Evolutionary conservation across 345 rosid species (phyloP), one percentile per base, ranked within the genome.

Genomic region (Eucalyptus sideroxylon): DNA sequence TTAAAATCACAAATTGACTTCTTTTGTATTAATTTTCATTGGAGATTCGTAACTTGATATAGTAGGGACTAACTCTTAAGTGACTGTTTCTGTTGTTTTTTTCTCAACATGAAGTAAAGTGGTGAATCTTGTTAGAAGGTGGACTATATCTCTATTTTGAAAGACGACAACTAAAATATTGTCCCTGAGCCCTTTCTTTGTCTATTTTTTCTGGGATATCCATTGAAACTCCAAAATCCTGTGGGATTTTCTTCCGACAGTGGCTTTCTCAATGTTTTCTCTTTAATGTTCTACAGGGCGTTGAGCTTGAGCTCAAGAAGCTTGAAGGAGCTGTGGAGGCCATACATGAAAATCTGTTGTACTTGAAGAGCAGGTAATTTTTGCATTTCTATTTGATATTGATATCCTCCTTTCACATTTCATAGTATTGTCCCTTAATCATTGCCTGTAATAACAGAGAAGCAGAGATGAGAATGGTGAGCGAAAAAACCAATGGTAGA

Each of bases 281-380:
- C 88, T 40, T 87, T 55, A 86, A 34, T 7, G 86, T 88, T 87
- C n/a, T 88, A 60, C 88, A 98, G 99, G 99, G 99, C 86, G 98
- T 98, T 87, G 99, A 96, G 91, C 96, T 98, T 86, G 95, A 95
- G 91, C 90, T 98, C 77, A 94, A 90, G 93, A 96, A 93, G 91
- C 99, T 98, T 30, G 96, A 93, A 67, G 99, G 95, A 67, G 82
- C 90, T 51, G 98, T 96, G 86, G 92, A 96, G 62, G 90, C 96
- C 42, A 96, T 98, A 86, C 98, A 91, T 49, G 94, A 93, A 50
- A 94, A 95, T 89, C 77, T 97, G 37, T 50, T 94, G 86, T 93
- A 94, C 89, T 94, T 98, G 47, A 96, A 93, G 90, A 81, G 90
- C 90, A 96, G 95, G 99, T 97, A 91, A 65, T 10, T 13, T 69